Conservation (phyloP, 805 yeast genomes). For the Metschnikowia continentalis region DNA sequence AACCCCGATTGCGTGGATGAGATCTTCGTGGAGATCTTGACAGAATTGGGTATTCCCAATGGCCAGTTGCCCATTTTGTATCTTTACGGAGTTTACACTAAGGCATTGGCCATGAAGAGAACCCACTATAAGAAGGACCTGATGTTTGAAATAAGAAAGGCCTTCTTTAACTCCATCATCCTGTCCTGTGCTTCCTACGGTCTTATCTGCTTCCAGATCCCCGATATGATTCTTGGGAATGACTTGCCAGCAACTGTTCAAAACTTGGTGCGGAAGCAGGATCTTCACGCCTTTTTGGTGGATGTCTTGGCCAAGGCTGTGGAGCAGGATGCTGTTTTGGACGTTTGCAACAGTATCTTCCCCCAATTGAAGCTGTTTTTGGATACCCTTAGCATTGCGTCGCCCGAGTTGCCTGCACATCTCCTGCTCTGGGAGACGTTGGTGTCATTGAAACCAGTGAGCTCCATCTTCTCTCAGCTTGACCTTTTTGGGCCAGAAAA, state of each 20-base stretch:
- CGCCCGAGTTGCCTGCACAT: slow-evolving; percentile 49
- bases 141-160: slow-evolving; percentile 31
- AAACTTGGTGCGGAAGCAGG: slow-evolving; percentile 20
- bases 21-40: slow-evolving; percentile 50
- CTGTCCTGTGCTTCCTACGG: slow-evolving; percentile 58
- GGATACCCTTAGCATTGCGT: slow-evolving; percentile 41
- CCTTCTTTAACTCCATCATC: slow-evolving; percentile 45
- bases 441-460: slow-evolving; percentile 56
- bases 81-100: slow-evolving; percentile 43
- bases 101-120: slow-evolving; percentile 40
- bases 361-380: slow-evolving; percentile 40
- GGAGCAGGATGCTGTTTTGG: slow-evolving; percentile 63
- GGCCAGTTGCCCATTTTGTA: slow-evolving; percentile 42
- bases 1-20: slow-evolving; percentile 41
- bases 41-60: slow-evolving; percentile 48
- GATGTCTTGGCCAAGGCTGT: slow-evolving; percentile 56
- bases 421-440: slow-evolving; percentile 56
- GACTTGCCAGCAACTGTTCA: slow-evolving; percentile 29
- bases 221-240: slow-evolving; percentile 52
- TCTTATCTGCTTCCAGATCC: slow-evolving; percentile 61
- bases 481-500: slow-evolving; percentile 50
- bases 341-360: slow-evolving; percentile 51
- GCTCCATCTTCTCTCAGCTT: slow-evolving; percentile 53
- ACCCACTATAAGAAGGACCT: slow-evolving; percentile 39
- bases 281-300: slow-evolving; percentile 37